Conservation (phyloP, 108 stramenopile genomes). For the Epithemia pelagica region DNA sequence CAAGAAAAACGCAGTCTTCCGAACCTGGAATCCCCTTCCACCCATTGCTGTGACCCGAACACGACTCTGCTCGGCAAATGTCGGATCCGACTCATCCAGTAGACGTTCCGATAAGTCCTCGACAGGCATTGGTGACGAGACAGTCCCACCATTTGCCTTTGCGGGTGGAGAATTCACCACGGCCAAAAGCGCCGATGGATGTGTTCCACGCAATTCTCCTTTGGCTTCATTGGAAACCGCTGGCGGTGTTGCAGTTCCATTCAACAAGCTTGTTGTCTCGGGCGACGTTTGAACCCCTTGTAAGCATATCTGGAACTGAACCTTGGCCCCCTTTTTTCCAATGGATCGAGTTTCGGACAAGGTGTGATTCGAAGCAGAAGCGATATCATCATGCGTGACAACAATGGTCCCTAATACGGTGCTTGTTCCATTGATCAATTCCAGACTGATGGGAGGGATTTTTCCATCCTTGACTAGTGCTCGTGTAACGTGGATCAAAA, state of each 20-base stretch:
- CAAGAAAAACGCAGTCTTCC: conserved; percentile 15
- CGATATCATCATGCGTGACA: not conserved
- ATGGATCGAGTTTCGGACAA: not conserved
- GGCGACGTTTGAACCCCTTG: not conserved
- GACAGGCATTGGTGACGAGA: not conserved
- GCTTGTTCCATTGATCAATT: conserved; percentile 10
- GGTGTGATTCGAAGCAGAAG: not conserved
- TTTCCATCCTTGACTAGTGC: conserved; percentile 4
- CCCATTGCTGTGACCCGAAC: conserved; percentile 32
- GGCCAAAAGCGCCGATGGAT: not conserved
- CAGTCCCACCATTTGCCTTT: not conserved
- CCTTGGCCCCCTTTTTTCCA: conserved; percentile 8
- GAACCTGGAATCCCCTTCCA: conserved; percentile 36
- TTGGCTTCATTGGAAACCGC: too few relatives aligned
- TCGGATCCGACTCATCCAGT: not conserved
- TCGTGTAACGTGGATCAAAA: conserved; percentile 20
- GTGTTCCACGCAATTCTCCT: not conserved
- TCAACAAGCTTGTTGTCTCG: not conserved
- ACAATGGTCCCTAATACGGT: not conserved
- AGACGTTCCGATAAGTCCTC: too few relatives aligned
- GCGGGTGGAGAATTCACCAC: conserved; percentile 5
- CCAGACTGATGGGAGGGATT: not conserved
- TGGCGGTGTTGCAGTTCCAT: not conserved
- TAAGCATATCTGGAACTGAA: conserved; percentile 5
- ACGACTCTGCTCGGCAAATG: conserved; percentile 3